These are phyloP conservation scores for Ruellia speciosa DNA, from an alignment of 305 asterid species.

Conservation along the genomic window DNA sequence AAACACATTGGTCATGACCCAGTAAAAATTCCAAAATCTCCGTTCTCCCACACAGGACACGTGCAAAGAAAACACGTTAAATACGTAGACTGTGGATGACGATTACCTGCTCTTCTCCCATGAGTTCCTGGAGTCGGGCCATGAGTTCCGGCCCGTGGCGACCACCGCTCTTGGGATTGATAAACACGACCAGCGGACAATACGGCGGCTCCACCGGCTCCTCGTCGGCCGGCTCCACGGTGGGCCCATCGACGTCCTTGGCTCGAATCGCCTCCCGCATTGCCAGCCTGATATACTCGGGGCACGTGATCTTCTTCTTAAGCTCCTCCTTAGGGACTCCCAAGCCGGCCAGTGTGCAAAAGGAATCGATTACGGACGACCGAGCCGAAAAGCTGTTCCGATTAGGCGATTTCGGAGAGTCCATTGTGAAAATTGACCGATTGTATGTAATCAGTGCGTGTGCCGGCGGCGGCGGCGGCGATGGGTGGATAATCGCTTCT, in stretches of 20 bases:
- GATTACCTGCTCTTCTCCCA: slow-evolving; percentile 70
- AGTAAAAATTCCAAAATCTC: not conserved
- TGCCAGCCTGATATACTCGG: slow-evolving; percentile 63
- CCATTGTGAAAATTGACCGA: slow-evolving; percentile 26
- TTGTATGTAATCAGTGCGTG: not conserved
- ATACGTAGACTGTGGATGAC: slow-evolving; percentile 3
- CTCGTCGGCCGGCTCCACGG: slow-evolving; percentile 37
- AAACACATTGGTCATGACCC: not conserved
- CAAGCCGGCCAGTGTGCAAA: slow-evolving; percentile 63
- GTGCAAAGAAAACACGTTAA: not conserved
- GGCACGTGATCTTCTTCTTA: slow-evolving; percentile 50
- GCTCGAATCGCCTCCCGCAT: slow-evolving; percentile 55
- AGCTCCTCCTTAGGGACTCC: slow-evolving; percentile 64
- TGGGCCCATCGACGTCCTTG: slow-evolving; percentile 37
- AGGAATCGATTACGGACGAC: slow-evolving; percentile 60
- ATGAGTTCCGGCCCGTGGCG: slow-evolving; percentile 76
- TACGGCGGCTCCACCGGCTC: slow-evolving; percentile 36
- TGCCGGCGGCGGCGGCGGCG: not conserved
- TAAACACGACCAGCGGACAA: slow-evolving; percentile 59
- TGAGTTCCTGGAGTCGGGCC: slow-evolving; percentile 61
- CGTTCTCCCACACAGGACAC: slow-evolving; percentile 7
- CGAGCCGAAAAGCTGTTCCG: slow-evolving; percentile 37
- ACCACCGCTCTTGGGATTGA: slow-evolving; percentile 78
- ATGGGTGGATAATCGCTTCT: slow-evolving; percentile 1
- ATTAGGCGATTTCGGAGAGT: slow-evolving; percentile 36